Conservation (phyloP, 1,284 basidiomycete species). For the Moesziomyces antarcticus region DNA sequence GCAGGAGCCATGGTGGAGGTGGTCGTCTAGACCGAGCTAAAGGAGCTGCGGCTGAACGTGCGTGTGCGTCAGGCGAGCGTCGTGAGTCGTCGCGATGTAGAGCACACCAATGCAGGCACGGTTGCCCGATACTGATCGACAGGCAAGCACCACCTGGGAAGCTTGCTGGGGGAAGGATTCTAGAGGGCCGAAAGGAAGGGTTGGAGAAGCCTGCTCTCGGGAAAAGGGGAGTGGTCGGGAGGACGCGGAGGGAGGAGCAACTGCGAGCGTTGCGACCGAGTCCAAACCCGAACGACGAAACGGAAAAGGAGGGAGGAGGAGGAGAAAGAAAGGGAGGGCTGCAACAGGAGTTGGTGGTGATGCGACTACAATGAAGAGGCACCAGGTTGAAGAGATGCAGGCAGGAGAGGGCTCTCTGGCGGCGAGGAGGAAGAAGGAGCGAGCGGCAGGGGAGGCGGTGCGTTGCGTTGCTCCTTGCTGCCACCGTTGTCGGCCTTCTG, state of each 20-base stretch:
- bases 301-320: slow-evolving; percentile 8
- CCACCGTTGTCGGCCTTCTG: no score
- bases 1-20: slow-evolving; percentile 44
- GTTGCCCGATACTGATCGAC: no score
- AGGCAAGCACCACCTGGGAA: slow-evolving; percentile 15
- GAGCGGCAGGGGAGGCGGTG: no score
- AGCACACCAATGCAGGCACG: no score
- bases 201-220: slow-evolving; percentile 41
- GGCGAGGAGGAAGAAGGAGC: no score
- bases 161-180: slow-evolving; percentile 19
- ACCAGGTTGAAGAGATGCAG: no score
- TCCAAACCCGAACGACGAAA: slow-evolving; percentile 16
- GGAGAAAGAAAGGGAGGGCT: slow-evolving; percentile 13
- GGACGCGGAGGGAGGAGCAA: background rate
- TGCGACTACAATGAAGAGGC: no score
- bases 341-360: background rate
- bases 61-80: no score
- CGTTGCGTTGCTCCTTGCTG: no score
- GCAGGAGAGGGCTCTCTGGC: no score
- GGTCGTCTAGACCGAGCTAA: background rate
- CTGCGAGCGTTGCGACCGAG: slow-evolving; percentile 8
- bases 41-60: no score
- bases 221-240: slow-evolving; percentile 1
- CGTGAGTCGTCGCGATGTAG: no score
- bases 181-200: slow-evolving; percentile 2